A percentile compares a stretch with the other conserved stretches of the same genome.
These are phyloP conservation scores for Licmophora abbreviata DNA, from an alignment of 108 stramenopile genomes.

Conservation along the genomic window DNA sequence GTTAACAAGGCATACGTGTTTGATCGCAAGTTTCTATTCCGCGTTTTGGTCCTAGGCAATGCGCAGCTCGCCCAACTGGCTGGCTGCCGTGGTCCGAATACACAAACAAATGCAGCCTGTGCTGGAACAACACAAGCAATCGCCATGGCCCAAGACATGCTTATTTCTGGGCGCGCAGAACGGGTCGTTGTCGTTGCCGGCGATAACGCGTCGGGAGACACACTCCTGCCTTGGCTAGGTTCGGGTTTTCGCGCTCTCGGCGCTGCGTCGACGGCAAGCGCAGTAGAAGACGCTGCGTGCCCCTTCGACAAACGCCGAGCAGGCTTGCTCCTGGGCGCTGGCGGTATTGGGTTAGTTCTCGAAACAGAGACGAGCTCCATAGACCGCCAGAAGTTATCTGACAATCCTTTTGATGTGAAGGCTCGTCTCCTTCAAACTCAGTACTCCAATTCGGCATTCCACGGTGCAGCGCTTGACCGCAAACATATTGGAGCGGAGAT, in stretches of 20 bases:
- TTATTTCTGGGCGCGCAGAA: constrained; percentile 85
- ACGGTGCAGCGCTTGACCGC: constrained; percentile 91
- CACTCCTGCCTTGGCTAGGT: constrained; percentile 91
- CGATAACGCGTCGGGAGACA: constrained; percentile 88
- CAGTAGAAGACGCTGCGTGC: constrained; percentile 77
- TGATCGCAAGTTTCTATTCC: constrained; percentile 97
- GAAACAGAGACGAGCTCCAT: constrained; percentile 76
- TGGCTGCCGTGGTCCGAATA: constrained; percentile 92
- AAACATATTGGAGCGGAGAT: constrained; percentile 91
- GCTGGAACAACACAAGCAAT: constrained; percentile 95
- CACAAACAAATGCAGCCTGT: constrained; percentile 97
- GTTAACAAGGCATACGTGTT: constrained; percentile 69
- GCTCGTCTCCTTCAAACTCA: constrained; percentile 84
- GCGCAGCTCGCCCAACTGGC: constrained; percentile 95
- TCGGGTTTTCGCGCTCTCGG: constrained; percentile 93
- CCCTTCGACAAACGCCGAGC: constrained; percentile 91
- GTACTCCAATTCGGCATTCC: constrained; percentile 92
- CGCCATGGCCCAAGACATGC: constrained; percentile 94
- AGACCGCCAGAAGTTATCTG: constrained; percentile 38
- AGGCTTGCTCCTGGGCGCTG: constrained; percentile 93
- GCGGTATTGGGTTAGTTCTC: constrained; percentile 88
- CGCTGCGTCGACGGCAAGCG: constrained; percentile 73
- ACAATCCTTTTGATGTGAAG: constrained; percentile 54
- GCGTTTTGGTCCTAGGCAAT: constrained; percentile 90
- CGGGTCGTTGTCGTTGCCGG: constrained; percentile 93